Conservation (phyloP, 75 land plant genomes). For the Sequoia sempervirens region DNA sequence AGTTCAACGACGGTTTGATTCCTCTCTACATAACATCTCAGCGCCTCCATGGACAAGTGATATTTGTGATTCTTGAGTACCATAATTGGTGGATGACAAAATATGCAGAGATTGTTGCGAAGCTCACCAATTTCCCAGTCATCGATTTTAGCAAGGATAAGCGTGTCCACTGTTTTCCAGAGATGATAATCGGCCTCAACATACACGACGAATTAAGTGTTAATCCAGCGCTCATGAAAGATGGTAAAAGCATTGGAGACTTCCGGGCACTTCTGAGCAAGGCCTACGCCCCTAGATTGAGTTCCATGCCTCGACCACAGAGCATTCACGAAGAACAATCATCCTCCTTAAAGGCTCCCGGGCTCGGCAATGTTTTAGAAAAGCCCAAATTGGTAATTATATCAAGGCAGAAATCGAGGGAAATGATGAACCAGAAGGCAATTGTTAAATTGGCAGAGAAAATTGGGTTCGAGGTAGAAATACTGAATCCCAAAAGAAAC, state of each 20-base stretch:
- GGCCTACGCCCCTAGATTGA: slow-evolving; percentile 16
- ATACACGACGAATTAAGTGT: slow-evolving; percentile 45
- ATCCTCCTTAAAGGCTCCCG: too few relatives aligned
- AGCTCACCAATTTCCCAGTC: slow-evolving; percentile 22
- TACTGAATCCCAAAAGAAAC: not conserved
- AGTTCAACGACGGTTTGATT: slow-evolving; percentile 74
- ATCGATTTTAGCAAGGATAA: slow-evolving; percentile 33
- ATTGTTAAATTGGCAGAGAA: slow-evolving; percentile 11
- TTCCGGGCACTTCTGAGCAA: slow-evolving; percentile 16
- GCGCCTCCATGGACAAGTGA: slow-evolving; percentile 30
- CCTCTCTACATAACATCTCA: slow-evolving; percentile 40
- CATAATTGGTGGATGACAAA: slow-evolving; percentile 47
- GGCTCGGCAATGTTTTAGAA: too few relatives aligned
- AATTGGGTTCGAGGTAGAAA: slow-evolving; percentile 26
- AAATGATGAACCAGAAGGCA: slow-evolving; percentile 25
- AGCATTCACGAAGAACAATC: too few relatives aligned
- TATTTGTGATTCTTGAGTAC: slow-evolving; percentile 29
- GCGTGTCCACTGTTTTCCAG: slow-evolving; percentile 46
- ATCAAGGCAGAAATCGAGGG: slow-evolving; percentile 21
- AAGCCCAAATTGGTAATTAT: slow-evolving; percentile 29
- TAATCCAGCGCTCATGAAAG: slow-evolving; percentile 17
- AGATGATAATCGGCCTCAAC: slow-evolving; percentile 32
- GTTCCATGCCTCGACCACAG: not conserved
- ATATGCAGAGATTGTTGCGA: slow-evolving; percentile 26
- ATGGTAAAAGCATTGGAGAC: slow-evolving; percentile 17